Base-by-base conservation (phyloP, 1,139 yeast genomes). In the Nakaseomyces nivariensis region DNA sequence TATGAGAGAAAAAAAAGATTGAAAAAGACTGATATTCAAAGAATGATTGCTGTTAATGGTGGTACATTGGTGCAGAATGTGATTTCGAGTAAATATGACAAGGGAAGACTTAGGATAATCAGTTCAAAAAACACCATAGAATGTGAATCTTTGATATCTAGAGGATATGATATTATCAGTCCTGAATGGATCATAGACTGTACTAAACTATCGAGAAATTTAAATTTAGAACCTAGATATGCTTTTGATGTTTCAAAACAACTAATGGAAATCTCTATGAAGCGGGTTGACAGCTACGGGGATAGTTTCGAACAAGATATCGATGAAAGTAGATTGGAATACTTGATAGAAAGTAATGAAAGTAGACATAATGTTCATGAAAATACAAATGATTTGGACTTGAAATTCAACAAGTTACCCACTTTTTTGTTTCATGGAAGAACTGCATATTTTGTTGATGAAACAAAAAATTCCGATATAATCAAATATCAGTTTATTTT, bases 111-210 rank as follows among this genome's bases (percentile, higher is more conserved):
- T n/a, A 56, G 58, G 31, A 32, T 69, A 67, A 26, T 85, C 17
- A 76, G 85, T 13, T 83, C 80, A 50, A 73, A 68, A 43, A 51
- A 64, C 11, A 74, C 84, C 0, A 70, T 75, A 0, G 74, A 72
- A 41, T 77, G 81, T 6, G 63, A 67, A 8, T 67, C 70, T 0
- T 66, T 79, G 47, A 60, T 71, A 4, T 64, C 71, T 4, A 62
- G 71, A 36, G 82, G 82, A 0, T 75, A 72, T 56, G 87, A 83
- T 58, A 71, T 90, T 0, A 61, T 88, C 6, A 73, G 68, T 49
- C 90, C 95, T 0, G 66, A 67, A 22, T 92, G 96, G 95, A 64
- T 88, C 6, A 69, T 79, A 45, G 89, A 85, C 55, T 80, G 95
- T 58, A 68, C 86, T 3, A 59, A 67, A 11, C 65, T 71, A 24